phyloP scores from a whole-genome alignment of 495 filamentous ascomycete species.

The Trichoderma asperelloides region DNA sequence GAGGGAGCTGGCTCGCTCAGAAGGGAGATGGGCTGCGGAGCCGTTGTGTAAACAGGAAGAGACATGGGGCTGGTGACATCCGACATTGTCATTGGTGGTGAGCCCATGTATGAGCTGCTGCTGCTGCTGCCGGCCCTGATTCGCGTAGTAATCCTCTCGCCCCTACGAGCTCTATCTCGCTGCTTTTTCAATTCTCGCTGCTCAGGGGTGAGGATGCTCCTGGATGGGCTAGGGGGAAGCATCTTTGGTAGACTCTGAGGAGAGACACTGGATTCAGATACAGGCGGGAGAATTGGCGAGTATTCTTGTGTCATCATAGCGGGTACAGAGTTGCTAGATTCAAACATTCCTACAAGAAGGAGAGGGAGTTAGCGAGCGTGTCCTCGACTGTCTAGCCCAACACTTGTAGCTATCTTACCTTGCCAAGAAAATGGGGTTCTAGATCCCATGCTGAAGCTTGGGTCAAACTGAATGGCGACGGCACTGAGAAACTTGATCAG shows the following conservation, averaged over 20 bases:
- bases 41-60: constrained; percentile 38
- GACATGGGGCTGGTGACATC: constrained; percentile 29
- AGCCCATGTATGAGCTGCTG: constrained; percentile 31
- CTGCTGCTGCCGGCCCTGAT: constrained; percentile 34
- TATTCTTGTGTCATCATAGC: neutral
- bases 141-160: constrained; percentile 31
- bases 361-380: neutral
- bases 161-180: constrained; percentile 35
- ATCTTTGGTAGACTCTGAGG: constrained; percentile 27
- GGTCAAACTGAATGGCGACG: constrained; percentile 37
- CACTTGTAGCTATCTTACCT: constrained; percentile 16
- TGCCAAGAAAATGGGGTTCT: constrained; percentile 36
- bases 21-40: constrained; percentile 35
- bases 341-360: neutral
- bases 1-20: constrained; percentile 33
- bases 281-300: neutral
- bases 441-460: constrained; percentile 35
- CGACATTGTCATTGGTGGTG: constrained; percentile 31
- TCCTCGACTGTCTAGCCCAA: neutral
- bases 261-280: constrained; percentile 10
- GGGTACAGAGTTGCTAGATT: neutral
- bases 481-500: constrained; percentile 21
- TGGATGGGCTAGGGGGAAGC: constrained; percentile 37
- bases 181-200: constrained; percentile 42
- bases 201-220: constrained; percentile 34